Evolutionary conservation across 768 basidiomycete species (phyloP), one percentile per base, ranked within the genome.

Genomic region (Auricularia sp.): DNA sequence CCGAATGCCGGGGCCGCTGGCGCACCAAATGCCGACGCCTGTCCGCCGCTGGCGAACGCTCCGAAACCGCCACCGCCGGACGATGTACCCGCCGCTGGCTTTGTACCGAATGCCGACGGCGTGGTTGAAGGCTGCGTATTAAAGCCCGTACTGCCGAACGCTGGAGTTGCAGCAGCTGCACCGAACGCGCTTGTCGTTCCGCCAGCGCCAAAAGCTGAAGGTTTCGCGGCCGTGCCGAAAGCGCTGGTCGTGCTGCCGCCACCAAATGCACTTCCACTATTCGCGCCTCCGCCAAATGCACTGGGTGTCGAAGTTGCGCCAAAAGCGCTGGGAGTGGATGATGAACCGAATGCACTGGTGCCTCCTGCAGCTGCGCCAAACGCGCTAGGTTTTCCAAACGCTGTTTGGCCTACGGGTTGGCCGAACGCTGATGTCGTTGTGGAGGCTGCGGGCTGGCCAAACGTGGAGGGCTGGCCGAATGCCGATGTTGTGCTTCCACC

Each of bases 21-120:
- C 34, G 78, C 71, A 36, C 90, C 81, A 73, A 91, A 92, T 2
- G 87, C 85, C 63, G 81, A 74, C 60, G 81, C 74, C 65, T 91
- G 23, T 33, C 56, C 56, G 21, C 29, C 56, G 23, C 23, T 29
- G 4, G 56, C 23, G 34, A 59, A 59, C 8, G 56, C 56, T 6
- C 29, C 8, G 56, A 59, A 59, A 7, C 56, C 56, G 21, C 16
- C 29, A 29, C 29, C 29, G 21, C 16, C 56, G 21, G 56, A 14
- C 1, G 21, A 7, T 33, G 5, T 34, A 18, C 6, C 6, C 1
- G 11, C 47, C 14, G 47, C 47, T 6, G 47, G 47, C 21, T 51
- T 51, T 18, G 47, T 10, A 18, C 47, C 47, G 21, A 51, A 51
- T 10, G 47, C 18, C 2, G 47, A 51, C 18, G 47, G 5, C 47